Percentiles rank a stretch among this genome's conserved stretches.
Conservation (phyloP, 2,329 filamentous ascomycete species). For the Fusarium sacchari region DNA sequence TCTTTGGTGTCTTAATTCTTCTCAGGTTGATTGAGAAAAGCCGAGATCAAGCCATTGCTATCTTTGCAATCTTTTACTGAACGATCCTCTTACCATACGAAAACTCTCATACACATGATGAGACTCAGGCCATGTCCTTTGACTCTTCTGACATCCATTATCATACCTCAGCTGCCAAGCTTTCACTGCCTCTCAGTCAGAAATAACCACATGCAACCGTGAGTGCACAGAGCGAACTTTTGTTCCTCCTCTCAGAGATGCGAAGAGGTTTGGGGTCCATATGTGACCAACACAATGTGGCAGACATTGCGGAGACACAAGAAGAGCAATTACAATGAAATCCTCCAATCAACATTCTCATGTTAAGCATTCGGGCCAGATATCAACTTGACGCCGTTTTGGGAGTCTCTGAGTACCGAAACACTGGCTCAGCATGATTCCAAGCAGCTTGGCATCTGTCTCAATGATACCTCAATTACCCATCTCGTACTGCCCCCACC, state of each 20-base stretch:
- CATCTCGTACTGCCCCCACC: slow-evolving; percentile 19
- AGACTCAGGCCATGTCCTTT: not conserved
- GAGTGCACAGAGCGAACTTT: slow-evolving; percentile 12
- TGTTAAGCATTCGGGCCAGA: not conserved
- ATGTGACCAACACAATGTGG: slow-evolving; percentile 1
- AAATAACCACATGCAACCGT: not conserved
- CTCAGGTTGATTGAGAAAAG: not conserved
- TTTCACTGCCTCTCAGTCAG: slow-evolving; percentile 6
- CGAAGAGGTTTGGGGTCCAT: not conserved
- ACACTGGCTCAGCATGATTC: slow-evolving; percentile 11
- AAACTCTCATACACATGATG: not conserved
- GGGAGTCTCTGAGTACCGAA: slow-evolving; percentile 6
- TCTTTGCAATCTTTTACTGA: not conserved
- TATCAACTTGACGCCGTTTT: slow-evolving; percentile 1
- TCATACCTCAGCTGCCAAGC: slow-evolving; percentile 1
- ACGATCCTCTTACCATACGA: not conserved
- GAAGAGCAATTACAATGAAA: slow-evolving; percentile 8
- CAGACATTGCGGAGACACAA: slow-evolving; percentile 17
- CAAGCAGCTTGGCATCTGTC: slow-evolving; percentile 7
- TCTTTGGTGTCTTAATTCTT: slow-evolving; percentile 2
- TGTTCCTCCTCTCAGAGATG: slow-evolving; percentile 15
- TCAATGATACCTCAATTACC: slow-evolving; percentile 6
- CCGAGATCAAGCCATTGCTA: not conserved
- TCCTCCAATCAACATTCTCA: slow-evolving; percentile 10
- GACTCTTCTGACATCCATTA: not conserved